Evolutionary conservation across 768 basidiomycete species (phyloP).

Genomic region (Termitomyces eurrhizus): DNA sequence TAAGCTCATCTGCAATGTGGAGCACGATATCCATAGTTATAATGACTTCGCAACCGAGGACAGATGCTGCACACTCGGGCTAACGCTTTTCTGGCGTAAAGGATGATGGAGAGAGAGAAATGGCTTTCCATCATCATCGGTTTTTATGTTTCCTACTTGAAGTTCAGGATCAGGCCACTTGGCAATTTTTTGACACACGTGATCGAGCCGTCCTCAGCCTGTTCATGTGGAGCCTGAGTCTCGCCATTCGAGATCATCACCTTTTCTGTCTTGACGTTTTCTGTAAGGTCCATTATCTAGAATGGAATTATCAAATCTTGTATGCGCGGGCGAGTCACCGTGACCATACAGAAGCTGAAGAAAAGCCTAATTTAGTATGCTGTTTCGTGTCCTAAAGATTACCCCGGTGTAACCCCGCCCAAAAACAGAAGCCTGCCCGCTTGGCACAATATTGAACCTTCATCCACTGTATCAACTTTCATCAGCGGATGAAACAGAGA

Average conservation of each 20-base stretch:
- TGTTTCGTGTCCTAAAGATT: background rate
- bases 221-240: background rate
- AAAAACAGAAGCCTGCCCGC: background rate
- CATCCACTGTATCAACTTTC: background rate
- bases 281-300: background rate
- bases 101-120: background rate
- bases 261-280: background rate
- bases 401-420: background rate
- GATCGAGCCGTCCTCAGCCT: slow-evolving; percentile 5
- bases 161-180: slow-evolving; percentile 38
- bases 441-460: background rate
- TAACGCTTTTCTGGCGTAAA: background rate
- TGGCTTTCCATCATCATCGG: slow-evolving; percentile 15
- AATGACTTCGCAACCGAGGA: background rate
- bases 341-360: background rate
- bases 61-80: background rate
- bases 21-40: slow-evolving; percentile 82
- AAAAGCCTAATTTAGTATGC: background rate
- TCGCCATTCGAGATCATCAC: background rate
- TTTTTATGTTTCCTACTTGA: slow-evolving; percentile 21
- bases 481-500: background rate
- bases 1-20: slow-evolving; percentile 57
- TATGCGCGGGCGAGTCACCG: background rate
- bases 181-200: slow-evolving; percentile 26
- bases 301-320: background rate